A percentile compares a stretch with the other conserved stretches of the same genome.
These are phyloP conservation scores for Eucalyptus polyanthemos DNA, from an alignment of 345 rosid species.

Conservation along the genomic window DNA sequence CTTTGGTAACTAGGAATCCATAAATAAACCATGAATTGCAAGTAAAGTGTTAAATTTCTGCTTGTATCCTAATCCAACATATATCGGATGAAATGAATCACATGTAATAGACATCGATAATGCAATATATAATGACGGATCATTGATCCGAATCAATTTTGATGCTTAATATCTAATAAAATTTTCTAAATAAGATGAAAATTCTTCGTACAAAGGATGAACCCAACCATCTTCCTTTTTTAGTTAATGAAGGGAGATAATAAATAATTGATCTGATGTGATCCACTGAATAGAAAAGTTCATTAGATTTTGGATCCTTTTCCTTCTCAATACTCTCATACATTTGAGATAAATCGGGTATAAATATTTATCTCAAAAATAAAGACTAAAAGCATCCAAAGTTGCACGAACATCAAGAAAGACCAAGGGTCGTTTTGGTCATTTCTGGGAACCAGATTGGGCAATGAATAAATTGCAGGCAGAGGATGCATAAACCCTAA, in stretches of 20 bases:
- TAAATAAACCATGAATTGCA: background rate
- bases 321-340: background rate
- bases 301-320: background rate
- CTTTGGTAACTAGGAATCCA: background rate
- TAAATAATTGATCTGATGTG: background rate
- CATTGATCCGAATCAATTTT: background rate
- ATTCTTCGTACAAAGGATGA: background rate
- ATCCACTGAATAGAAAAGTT: background rate
- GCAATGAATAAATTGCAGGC: background rate
- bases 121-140: background rate
- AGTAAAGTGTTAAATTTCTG: background rate
- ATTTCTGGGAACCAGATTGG: background rate
- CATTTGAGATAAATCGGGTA: background rate
- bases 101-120: background rate
- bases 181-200: background rate
- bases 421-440: background rate
- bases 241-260: background rate
- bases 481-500: background rate
- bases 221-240: background rate
- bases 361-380: background rate
- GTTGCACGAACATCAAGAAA: background rate
- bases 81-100: background rate
- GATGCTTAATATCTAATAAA: fast-evolving
- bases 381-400: background rate
- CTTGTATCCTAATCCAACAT: background rate